These are phyloP conservation scores for Gillenia trifoliata DNA, from an alignment of 306 rosid genomes.

Conservation along the genomic window DNA sequence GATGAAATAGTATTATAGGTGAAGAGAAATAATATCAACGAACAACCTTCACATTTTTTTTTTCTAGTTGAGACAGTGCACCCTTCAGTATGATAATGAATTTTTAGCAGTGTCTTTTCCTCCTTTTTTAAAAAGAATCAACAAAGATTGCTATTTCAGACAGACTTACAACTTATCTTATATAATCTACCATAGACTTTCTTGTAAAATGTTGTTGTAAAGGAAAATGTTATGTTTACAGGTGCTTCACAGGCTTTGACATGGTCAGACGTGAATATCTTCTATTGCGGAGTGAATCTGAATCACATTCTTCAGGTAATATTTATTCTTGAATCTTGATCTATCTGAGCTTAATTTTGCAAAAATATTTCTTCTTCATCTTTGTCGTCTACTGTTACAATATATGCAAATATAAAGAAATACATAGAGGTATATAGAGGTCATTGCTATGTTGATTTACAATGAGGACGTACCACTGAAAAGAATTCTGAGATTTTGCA, in stretches of 20 bases:
- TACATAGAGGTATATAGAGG: neutral
- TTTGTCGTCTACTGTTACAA: neutral
- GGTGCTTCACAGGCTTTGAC: slow-evolving; percentile 4
- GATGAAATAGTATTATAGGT: too few species aligned
- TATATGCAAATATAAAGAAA: neutral
- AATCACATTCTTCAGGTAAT: slow-evolving; percentile 2
- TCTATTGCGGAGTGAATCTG: neutral
- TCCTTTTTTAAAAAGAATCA: neutral
- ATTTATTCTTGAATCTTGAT: neutral
- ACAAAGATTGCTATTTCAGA: too few species aligned
- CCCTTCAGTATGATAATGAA: neutral
- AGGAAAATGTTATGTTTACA: neutral
- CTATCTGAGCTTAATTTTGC: neutral
- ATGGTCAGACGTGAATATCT: neutral
- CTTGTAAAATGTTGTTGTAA: neutral
- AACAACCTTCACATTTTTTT: neutral
- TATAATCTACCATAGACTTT: neutral
- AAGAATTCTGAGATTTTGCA: neutral
- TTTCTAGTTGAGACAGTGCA: neutral
- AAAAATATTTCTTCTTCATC: neutral
- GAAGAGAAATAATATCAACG: neutral
- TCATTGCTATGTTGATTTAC: neutral
- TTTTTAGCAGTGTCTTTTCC: neutral
- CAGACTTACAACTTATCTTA: neutral
- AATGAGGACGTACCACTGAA: neutral